phyloP scores from a whole-genome alignment of 169 alveolate genomes.

The Eimeria acervulina region DNA sequence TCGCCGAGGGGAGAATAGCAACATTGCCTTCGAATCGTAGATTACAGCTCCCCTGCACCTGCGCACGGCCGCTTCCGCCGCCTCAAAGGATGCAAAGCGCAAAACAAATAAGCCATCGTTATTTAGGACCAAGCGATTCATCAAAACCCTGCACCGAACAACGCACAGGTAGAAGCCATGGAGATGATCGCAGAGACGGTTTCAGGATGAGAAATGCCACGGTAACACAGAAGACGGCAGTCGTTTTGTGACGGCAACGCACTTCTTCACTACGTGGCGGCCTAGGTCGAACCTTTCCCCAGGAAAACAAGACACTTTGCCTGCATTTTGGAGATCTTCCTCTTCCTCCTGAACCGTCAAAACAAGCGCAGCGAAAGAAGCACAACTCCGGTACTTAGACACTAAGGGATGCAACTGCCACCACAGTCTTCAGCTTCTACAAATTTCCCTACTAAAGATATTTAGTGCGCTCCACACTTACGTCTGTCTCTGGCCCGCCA shows the following conservation, averaged over 20 bases:
- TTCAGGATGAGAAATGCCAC: not conserved
- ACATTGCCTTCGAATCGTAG: conserved; percentile 74
- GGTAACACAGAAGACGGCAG: not conserved
- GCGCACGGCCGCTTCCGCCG: conserved; percentile 82
- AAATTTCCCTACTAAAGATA: not conserved
- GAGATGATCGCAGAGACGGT: not conserved
- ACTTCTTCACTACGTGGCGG: conserved; percentile 67
- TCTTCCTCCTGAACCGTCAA: conserved; percentile 1
- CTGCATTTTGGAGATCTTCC: not conserved
- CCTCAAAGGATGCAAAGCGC: conserved; percentile 80
- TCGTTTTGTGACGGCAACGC: not conserved
- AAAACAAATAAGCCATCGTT: conserved; percentile 80
- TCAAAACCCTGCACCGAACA: conserved; percentile 67
- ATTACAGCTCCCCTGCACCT: conserved; percentile 78
- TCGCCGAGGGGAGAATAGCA: conserved; percentile 81
- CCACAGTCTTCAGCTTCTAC: not conserved
- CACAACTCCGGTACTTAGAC: not conserved
- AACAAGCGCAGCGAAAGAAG: not conserved
- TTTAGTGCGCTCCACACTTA: not conserved
- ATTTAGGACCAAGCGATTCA: conserved; percentile 73
- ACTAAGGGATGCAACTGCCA: not conserved
- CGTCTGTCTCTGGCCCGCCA: not conserved
- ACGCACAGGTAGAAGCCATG: not conserved
- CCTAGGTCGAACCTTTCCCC: conserved; percentile 30
- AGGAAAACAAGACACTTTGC: not conserved